These are phyloP conservation scores for Capsicum rhomboideum DNA, from an alignment of 257 asterid species.

Conservation along the genomic window DNA sequence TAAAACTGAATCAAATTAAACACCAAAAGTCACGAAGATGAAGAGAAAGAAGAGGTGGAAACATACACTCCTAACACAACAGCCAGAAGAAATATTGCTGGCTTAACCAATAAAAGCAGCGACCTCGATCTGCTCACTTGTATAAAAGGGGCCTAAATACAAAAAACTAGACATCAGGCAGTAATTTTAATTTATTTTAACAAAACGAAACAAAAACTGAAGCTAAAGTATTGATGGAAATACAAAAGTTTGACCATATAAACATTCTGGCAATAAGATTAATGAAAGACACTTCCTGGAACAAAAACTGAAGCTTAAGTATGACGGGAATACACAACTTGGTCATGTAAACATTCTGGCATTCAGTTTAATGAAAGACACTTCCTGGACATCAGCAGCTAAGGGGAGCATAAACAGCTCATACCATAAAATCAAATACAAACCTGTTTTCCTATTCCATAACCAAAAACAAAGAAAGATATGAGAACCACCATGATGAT, in stretches of 20 bases:
- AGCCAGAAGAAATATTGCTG: slow-evolving; percentile 66
- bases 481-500: not conserved
- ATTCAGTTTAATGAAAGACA: not conserved
- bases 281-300: not conserved
- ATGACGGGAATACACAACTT: not conserved
- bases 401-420: not conserved
- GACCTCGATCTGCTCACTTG: slow-evolving; percentile 93
- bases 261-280: not conserved
- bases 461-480: not conserved
- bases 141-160: slow-evolving; percentile 87
- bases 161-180: not conserved
- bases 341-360: not conserved
- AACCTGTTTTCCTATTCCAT: not conserved
- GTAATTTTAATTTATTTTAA: not conserved
- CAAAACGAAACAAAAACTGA: not conserved
- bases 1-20: not conserved
- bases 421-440: not conserved
- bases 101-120: slow-evolving; percentile 80
- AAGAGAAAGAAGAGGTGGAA: not conserved
- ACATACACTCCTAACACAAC: slow-evolving; percentile 66
- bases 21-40: not conserved
- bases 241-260: not conserved
- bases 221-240: not conserved
- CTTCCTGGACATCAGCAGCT: not conserved
- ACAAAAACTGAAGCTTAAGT: too few relatives aligned